These are phyloP conservation scores for Colletotrichum destructivum DNA, from an alignment of 2,329 filamentous ascomycete genomes.

Conservation along the genomic window DNA sequence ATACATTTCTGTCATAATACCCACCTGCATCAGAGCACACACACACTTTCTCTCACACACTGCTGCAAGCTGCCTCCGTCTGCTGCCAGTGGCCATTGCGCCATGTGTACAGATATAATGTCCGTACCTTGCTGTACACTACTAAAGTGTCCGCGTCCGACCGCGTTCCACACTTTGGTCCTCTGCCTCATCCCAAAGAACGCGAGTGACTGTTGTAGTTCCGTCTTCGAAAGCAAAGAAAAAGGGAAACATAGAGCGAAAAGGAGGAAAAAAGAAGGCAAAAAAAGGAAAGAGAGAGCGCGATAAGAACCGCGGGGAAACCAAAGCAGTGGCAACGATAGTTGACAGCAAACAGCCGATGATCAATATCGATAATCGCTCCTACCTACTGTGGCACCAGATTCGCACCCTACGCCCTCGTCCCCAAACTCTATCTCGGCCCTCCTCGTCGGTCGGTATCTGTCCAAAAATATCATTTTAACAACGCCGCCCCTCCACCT, in stretches of 20 bases:
- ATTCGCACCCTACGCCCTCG: slow-evolving; percentile 6
- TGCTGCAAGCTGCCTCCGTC: neutral
- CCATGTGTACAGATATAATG: too few relatives aligned
- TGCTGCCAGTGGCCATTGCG: slow-evolving; percentile 7
- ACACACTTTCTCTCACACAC: neutral
- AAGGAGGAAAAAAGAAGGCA: too few relatives aligned
- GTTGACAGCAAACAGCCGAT: too few relatives aligned
- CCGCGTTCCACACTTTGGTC: slow-evolving; percentile 24
- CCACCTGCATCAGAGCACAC: slow-evolving; percentile 10
- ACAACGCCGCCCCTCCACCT: slow-evolving; percentile 28
- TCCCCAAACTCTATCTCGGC: slow-evolving; percentile 25
- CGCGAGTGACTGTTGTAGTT: neutral
- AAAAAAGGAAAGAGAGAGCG: too few relatives aligned
- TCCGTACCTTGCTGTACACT: too few relatives aligned
- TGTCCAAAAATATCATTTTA: slow-evolving; percentile 28
- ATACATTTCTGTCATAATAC: slow-evolving; percentile 27
- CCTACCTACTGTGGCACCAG: neutral
- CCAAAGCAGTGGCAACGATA: too few relatives aligned
- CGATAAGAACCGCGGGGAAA: too few relatives aligned
- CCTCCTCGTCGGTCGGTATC: neutral
- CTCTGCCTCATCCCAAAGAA: neutral
- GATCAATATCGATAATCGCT: neutral
- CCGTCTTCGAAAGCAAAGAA: neutral
- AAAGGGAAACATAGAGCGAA: too few relatives aligned
- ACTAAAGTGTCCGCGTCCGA: slow-evolving; percentile 14